Evolutionary conservation across 495 filamentous ascomycete genomes (phyloP), one percentile per base, ranked within the genome.

Genomic region (Xylaria palmicola): DNA sequence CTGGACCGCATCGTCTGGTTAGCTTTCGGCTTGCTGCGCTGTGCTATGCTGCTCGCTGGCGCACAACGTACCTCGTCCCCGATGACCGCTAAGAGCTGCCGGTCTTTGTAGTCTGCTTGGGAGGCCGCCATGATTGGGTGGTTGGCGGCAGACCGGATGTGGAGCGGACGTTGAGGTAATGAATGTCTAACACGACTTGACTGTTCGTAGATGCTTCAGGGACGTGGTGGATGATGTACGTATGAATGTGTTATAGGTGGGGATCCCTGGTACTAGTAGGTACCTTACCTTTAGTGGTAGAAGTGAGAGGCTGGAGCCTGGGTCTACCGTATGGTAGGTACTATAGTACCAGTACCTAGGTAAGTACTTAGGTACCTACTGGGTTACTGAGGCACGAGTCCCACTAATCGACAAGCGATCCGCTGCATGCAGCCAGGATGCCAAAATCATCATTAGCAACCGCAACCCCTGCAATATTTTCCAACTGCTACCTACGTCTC

Each of bases 21-120:
- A 36, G 40, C 32, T 40, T 71, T 74, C 57, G 78, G 68, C 55
- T 48, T 26, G 27, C 56, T 12, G 54, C 27, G 49, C 43, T 22
- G 26, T 5, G 44, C 32, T 15, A 10, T 27, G 36, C 8, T 47
- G 27, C 26, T 57, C 20, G 32, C 20, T 29, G 26, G 4, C 27
- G 22, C 47, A 22, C 32, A 52, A 54, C 74, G 75, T 72, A 95
- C 94, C 87, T 98, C 94, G 76, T 99, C 95, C 36, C 93, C 93
- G 68, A 99, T 98, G 29, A 98, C 93, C 49, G 94, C 95, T 51
- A 98, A 85, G 78, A 99, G 96, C 74, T 98, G 89, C 64, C 95
- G 85, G 76, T 97, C 91, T 79, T 96, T 90, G 76, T 86, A 89
- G 50, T 84, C 80, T 43, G 85, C 81, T 19, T 85, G 74, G 27